Percentiles rank a stretch among this genome's conserved stretches.
These are phyloP conservation scores for Emergomyces pasteurianus DNA, from an alignment of 2,329 filamentous ascomycete species.

Conservation along the genomic window DNA sequence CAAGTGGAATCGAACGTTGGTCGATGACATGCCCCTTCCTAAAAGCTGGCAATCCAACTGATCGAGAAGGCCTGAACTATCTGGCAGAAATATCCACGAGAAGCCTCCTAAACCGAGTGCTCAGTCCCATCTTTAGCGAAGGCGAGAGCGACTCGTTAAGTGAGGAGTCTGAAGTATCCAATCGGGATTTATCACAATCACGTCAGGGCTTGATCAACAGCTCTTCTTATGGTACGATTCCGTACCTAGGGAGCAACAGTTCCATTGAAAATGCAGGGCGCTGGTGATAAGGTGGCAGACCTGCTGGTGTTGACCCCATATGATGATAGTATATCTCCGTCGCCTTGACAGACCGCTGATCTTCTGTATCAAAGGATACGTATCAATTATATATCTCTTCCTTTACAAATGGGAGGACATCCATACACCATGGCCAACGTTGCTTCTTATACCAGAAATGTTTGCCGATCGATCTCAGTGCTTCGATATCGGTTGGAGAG, in stretches of 20 bases:
- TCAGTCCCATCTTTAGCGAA: slow-evolving; percentile 21
- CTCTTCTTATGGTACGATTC: slow-evolving; percentile 22
- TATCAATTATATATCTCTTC: background rate
- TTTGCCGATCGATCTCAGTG: background rate
- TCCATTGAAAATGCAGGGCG: background rate
- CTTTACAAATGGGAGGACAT: background rate
- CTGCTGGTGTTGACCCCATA: background rate
- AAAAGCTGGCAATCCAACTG: slow-evolving; percentile 12
- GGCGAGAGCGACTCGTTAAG: slow-evolving; percentile 15
- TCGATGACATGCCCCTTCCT: slow-evolving; percentile 21
- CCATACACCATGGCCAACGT: background rate
- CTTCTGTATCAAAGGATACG: no score
- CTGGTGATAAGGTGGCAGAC: background rate
- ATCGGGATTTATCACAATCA: background rate
- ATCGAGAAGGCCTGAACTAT: slow-evolving; percentile 17
- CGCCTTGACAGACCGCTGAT: no score
- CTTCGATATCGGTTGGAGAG: background rate
- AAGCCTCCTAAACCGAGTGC: slow-evolving; percentile 23
- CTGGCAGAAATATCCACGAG: slow-evolving; percentile 24
- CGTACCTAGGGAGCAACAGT: slow-evolving; percentile 12
- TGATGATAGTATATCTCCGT: no score
- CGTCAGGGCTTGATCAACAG: slow-evolving; percentile 19
- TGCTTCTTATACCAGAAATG: background rate
- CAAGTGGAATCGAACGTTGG: slow-evolving; percentile 23
- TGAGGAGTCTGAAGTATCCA: slow-evolving; percentile 10